phyloP scores from a whole-genome alignment of 2,329 filamentous ascomycete species.

The Pestalotiopsis sp. region DNA sequence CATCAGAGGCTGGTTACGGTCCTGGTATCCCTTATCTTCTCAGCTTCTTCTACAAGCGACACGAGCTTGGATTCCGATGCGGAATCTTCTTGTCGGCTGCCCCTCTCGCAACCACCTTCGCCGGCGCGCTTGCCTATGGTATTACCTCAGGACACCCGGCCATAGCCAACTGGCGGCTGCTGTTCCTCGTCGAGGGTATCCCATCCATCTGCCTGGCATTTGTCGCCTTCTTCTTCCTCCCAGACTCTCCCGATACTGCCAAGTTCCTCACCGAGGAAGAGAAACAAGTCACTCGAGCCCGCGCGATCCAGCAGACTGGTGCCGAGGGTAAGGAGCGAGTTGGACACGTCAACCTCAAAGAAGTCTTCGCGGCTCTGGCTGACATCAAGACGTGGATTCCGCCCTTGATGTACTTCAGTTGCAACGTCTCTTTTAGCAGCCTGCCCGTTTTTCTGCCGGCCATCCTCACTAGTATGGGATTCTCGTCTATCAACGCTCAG shows the following conservation, averaged over 20 bases:
- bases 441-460: conserved; percentile 67
- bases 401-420: conserved; percentile 43
- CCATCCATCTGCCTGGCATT: conserved; percentile 34
- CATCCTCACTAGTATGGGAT: conserved; percentile 69
- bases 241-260: conserved; percentile 53
- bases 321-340: conserved; percentile 50
- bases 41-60: conserved; percentile 42
- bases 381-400: conserved; percentile 54
- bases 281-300: conserved; percentile 55
- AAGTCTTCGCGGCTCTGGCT: conserved; percentile 48
- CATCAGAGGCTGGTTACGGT: conserved; percentile 33
- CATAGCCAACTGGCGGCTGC: conserved; percentile 46
- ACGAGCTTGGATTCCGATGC: conserved; percentile 44
- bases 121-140: conserved; percentile 68
- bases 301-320: conserved; percentile 56
- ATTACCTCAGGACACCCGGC: conserved; percentile 64
- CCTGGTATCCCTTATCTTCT: conserved; percentile 36
- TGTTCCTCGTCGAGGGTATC: conserved; percentile 38
- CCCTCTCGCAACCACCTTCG: conserved; percentile 70
- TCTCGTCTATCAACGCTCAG: conserved; percentile 67
- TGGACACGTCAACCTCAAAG: conserved; percentile 44
- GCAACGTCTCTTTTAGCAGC: conserved; percentile 64
- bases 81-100: conserved; percentile 44
- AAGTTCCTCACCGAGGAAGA: conserved; percentile 60
- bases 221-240: conserved; percentile 31